Evolutionary conservation across 306 rosid species (phyloP), one percentile per base, ranked within the genome.

Genomic region (Aeschynomene evenia): DNA sequence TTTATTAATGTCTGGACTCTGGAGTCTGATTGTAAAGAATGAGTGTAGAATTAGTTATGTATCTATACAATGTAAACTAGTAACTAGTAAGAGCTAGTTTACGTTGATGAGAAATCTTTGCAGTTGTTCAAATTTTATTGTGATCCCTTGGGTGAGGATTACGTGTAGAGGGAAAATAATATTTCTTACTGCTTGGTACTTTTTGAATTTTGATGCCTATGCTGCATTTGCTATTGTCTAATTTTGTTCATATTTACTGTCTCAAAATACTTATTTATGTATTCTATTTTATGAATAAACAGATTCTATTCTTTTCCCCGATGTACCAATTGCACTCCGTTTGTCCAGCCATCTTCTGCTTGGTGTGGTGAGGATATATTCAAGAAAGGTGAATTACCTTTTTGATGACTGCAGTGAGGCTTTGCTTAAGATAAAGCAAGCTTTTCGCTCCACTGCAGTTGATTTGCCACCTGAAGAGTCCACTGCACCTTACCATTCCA

Each of bases 341-440:
- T 75, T 95, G 87, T 95, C 99, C 80, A 95, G 99, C 80, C 99
- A 95, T 89, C 99, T 95, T 61, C 86, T 95, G 69, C 97, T 95
- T 82, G 99, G 99, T 71, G 99, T 95, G 68, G 99, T 95, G 80
- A 89, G 99, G 87, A 95, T 95, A 66, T 95, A 95, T 77, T 95
- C 99, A 66, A 87, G 99, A 80, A 95, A 95, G 95, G 99, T 95
- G 81, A 89, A 85, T 84, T 95, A 95, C 93, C 96, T 95, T 60
- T 95, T 95, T 45, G 99, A 95, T 76, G 99, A 95, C 85, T 95
- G 99, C 79, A 95, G 99, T 52, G 99, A 95, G 86, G 97, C 99
- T 64, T 80, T 95, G 96, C 99, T 95, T 67, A 95, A 95, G 91
- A 57, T 95, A 83, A 95, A 95, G 90, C 99, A 95, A 84, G 99